Evolutionary conservation across 805 yeast genomes (phyloP), one percentile per base, ranked within the genome.

Genomic region (Cyberlindnera veronae): DNA sequence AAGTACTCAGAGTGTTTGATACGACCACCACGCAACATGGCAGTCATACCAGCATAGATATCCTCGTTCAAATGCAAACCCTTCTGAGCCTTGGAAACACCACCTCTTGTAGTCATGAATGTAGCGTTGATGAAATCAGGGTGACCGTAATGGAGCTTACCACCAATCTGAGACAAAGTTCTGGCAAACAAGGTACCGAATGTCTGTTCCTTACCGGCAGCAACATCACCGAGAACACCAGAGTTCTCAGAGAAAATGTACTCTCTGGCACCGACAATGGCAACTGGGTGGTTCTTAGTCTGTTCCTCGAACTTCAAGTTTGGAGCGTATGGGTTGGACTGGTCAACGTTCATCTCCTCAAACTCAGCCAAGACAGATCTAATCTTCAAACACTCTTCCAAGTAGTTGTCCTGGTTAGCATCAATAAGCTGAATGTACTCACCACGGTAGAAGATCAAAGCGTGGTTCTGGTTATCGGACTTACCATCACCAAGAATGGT

Each of bases 191-290:
- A 67, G 0, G 95, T 84, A 68, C 95, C 95, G 59, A 84, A 84
- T 41, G 93, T 84, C 66, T 84, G 95, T 69, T 84, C 95, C 62
- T 84, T 84, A 66, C 93, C 93, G 34, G 95, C 95, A 38, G 95
- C 95, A 58, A 84, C 84, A 68, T 84, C 95, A 69, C 93, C 95
- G 39, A 84, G 68, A 50, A 84, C 79, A 64, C 95, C 95, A 45
- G 87, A 75, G 68, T 83, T 84, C 65, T 84, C 93, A 39, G 91
- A 83, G 76, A 84, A 84, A 56, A 84, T 84, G 62, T 84, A 84
- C 64, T 84, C 95, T 69, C 95, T 74, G 23, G 93, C 88, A 66
- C 95, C 95, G 48, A 84, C 82, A 53, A 84, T 83, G 24, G 95
- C 93, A 49, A 84, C 93, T 27, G 90, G 90, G 54, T 75, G 76